Conservation (phyloP, 805 yeast genomes). For the Hermanozyma aechmeae region DNA sequence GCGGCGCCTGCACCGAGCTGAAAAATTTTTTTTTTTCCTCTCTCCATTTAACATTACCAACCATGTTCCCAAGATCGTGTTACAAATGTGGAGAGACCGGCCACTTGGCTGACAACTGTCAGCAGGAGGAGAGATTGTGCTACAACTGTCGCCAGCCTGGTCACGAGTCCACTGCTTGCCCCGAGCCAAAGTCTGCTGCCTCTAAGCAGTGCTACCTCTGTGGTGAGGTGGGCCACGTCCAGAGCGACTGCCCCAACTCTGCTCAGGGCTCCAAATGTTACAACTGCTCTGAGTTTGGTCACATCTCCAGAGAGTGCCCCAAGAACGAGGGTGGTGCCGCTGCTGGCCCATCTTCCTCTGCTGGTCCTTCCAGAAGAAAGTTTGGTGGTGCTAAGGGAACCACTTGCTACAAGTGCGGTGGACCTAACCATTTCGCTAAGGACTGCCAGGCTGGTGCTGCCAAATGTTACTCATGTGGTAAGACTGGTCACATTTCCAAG, state of each 20-base stretch:
- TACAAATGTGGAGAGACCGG: slow-evolving; percentile 90
- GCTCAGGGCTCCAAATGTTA: slow-evolving; percentile 68
- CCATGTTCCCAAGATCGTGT: slow-evolving; percentile 64
- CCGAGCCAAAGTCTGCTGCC: slow-evolving; percentile 76
- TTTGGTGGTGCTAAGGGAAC: slow-evolving; percentile 27
- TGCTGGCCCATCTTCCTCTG: slow-evolving; percentile 10
- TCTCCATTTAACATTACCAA: slow-evolving; percentile 13
- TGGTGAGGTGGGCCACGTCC: slow-evolving; percentile 84
- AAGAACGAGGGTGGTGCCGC: slow-evolving; percentile 25
- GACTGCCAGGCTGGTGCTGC: slow-evolving; percentile 68
- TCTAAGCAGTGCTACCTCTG: slow-evolving; percentile 90
- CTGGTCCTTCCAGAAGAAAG: slow-evolving; percentile 13
- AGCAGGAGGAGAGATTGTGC: slow-evolving; percentile 77
- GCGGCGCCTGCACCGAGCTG: slow-evolving; percentile 3
- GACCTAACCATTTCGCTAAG: slow-evolving; percentile 88
- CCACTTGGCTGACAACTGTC: slow-evolving; percentile 83
- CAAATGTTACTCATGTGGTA: slow-evolving; percentile 91
- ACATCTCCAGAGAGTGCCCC: slow-evolving; percentile 70
- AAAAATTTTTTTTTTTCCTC: background rate
- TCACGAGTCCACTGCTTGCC: slow-evolving; percentile 83
- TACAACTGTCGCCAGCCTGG: slow-evolving; percentile 90
- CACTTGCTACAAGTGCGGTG: slow-evolving; percentile 85
- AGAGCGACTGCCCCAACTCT: slow-evolving; percentile 69
- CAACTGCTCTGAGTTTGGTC: slow-evolving; percentile 72
- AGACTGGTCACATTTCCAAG: slow-evolving; percentile 80